Conservation (phyloP, 148 eudicot genomes). For the Rheum nobile region DNA sequence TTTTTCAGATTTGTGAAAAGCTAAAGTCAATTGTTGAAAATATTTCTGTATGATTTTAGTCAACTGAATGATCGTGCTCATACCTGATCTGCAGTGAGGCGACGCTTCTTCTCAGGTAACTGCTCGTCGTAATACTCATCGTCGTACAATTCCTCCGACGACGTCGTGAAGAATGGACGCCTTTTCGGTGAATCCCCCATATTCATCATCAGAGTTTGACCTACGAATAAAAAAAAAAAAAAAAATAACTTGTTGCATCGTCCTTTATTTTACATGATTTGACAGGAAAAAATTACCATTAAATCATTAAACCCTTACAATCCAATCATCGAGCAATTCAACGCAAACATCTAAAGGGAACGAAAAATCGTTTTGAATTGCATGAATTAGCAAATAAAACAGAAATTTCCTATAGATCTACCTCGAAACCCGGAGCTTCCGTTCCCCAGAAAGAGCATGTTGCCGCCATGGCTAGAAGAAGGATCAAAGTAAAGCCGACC, state of each 20-base stretch:
- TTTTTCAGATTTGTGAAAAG: neutral
- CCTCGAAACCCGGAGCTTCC: conserved; percentile 44
- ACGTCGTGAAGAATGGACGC: conserved; percentile 41
- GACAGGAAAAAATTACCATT: neutral
- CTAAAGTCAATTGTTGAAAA: neutral
- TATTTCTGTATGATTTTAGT: neutral
- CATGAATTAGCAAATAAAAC: neutral
- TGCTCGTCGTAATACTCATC: conserved; percentile 72
- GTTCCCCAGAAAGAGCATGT: conserved; percentile 42
- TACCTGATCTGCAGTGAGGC: conserved; percentile 69
- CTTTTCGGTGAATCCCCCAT: conserved; percentile 46
- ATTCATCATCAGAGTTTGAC: conserved; percentile 39
- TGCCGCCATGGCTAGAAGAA: conserved; percentile 22
- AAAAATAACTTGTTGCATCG: neutral
- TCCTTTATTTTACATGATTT: neutral
- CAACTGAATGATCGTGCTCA: neutral
- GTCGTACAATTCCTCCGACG: conserved; percentile 46
- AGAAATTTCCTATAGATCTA: conserved; percentile 9
- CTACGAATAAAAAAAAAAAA: conserved; percentile 9
- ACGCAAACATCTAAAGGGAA: conserved; percentile 1
- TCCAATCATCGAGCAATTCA: neutral
- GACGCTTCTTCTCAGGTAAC: conserved; percentile 68
- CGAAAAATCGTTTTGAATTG: neutral
- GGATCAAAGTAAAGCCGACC: conserved; percentile 41
- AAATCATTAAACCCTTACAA: neutral